Evolutionary conservation across 2,329 filamentous ascomycete species (phyloP), one percentile per base, ranked within the genome.

Genomic region (Botrytis tulipae): DNA sequence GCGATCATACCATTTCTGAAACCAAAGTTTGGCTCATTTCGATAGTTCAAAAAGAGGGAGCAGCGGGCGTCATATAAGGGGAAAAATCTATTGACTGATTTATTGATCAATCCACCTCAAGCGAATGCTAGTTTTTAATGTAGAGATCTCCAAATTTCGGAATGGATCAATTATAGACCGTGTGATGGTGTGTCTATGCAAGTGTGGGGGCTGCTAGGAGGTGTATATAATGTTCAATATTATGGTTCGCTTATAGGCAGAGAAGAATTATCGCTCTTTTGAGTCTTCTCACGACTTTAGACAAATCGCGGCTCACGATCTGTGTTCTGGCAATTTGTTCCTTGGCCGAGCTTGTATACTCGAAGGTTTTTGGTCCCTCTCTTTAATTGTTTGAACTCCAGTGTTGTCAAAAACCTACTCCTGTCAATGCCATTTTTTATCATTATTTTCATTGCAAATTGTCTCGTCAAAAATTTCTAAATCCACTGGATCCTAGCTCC

Each of bases 171-270:
- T 10, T 48, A 10, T 20, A 25, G 3, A 3, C 20, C 0, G 25
- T 25, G 5, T 7, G 5, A 51, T 51, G 4, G 4, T 51, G 48
- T 14, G 48, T 51, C 1, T 51, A 14, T n/a, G 25, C 25, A 51
- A n/a, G 12, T 14, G 4, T n/a, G 10, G 48, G 4, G 4, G 12
- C 12, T n/a, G 4, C 6, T 14, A 51, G 48, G 10, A n/a, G 25
- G 25, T n/a, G 48, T 51, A n/a, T n/a, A n/a, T 16, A 1, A 51
- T 51, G 10, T 7, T 51, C 4, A n/a, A 14, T 14, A 51, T 14
- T 1, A n/a, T 14, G 48, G 12, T n/a, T n/a, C 16, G 5, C 12
- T n/a, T n/a, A 12, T 16, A 14, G 48, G 2, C 1, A 1, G 14
- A 0, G 14, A 12, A 14, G 10, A n/a, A 16, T 12, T 51, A 25